A percentile compares a stretch with the other conserved stretches of the same genome.
phyloP scores from a whole-genome alignment of 805 yeast genomes.

The Priceomyces fermenticarens region DNA sequence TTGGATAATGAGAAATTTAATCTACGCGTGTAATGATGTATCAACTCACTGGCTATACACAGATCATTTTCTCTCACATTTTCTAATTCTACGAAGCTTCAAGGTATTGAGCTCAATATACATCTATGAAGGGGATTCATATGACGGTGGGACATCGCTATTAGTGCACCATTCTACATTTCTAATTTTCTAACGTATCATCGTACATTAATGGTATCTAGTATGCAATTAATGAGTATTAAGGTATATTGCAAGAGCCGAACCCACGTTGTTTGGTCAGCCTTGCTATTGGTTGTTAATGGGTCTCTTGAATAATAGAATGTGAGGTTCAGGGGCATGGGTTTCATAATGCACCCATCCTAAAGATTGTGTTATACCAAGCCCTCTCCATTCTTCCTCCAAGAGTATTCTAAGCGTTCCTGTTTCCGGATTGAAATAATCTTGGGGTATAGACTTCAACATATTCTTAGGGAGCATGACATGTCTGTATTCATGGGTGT shows the following conservation, averaged over 20 bases:
- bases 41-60: too few relatives aligned
- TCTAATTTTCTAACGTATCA: background rate
- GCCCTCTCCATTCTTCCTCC: conserved; percentile 98
- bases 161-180: too few relatives aligned
- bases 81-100: too few relatives aligned
- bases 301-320: conserved; percentile 73
- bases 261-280: background rate
- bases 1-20: too few relatives aligned
- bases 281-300: conserved; percentile 47
- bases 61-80: too few relatives aligned
- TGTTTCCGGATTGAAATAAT: conserved; percentile 88
- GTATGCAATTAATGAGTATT: conserved; percentile 2
- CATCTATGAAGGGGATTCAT: too few relatives aligned
- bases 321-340: conserved; percentile 98
- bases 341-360: conserved; percentile 99
- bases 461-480: conserved; percentile 95
- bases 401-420: conserved; percentile 87
- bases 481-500: conserved; percentile 89
- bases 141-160: too few relatives aligned
- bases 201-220: conserved; percentile 2
- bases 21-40: too few relatives aligned
- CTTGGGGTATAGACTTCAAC: conserved; percentile 91
- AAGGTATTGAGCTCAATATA: too few relatives aligned
- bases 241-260: background rate
- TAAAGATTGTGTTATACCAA: conserved; percentile 93